Evolutionary conservation across 2,329 filamentous ascomycete species (phyloP), one percentile per base, ranked within the genome.

Genomic region (Bipolaris sorokiniana): DNA sequence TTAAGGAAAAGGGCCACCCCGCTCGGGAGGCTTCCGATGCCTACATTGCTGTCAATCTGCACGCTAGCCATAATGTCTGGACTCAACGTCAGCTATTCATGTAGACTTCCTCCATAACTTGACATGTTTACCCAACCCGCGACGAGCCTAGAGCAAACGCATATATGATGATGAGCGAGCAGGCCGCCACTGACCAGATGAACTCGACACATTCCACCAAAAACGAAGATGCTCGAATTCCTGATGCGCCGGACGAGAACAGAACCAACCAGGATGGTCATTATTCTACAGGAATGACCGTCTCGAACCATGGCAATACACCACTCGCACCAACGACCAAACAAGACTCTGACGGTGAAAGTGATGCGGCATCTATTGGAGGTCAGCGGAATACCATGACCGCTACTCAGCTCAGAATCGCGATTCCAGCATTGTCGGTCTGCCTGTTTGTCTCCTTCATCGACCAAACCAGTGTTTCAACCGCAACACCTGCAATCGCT

Each of bases 331-430:
- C 54, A 20, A 28, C 28, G 9, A 16, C 34, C 6, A 31, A 41
- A 20, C 46, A 51, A 33, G 44, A 45, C 22, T 36, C 37, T 2
- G 48, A 53, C 10, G 51, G 58, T 28, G 34, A 58, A 11, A 61
- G 56, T 37, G 61, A 64, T 37, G 50, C 61, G n/a, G 55, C 47
- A 31, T 64, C 61, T 9, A 46, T 64, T 28, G 61, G 61, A n/a
- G 62, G 62, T 5, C 84, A 87, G 68, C 84, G 81, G 7, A 84
- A 87, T 56, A 79, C 86, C 23, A 77, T 88, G 9, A 82, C 84
- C 0, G 78, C 78, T 28, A 74, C 72, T 7, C 78, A 85, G 61
- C 75, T 84, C 5, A 59, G 84, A 16, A 66, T 81, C 47, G 83
- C 86, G 41, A 86, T 87, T 57, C 72, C 73, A 5, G 80, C 81